Evolutionary conservation across 352 stramenopile species (phyloP), one percentile per base, ranked within the genome.

Genomic region (Pythium angustatum): DNA sequence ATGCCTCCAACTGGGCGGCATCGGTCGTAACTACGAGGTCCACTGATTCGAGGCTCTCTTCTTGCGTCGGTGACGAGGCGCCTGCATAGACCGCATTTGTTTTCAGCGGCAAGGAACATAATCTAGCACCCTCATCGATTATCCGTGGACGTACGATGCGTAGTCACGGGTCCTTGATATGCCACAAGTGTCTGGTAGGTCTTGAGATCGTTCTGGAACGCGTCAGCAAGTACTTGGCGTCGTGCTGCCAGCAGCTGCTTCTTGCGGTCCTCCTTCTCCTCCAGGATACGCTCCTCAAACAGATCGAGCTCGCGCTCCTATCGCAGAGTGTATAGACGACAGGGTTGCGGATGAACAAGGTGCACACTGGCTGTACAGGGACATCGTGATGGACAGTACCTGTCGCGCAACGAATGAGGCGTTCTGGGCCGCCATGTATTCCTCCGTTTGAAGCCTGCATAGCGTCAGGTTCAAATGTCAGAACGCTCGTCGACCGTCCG

Each of bases 161-260:
- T 74, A 2, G 61, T 44, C 15, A 55, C 64, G 11, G 62, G 66
- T 2, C 77, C 76, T 38, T 91, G 79, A 62, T 87, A 78, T 31
- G 71, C 73, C 47, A 88, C 70, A 14, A 93, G 64, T 55, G 83
- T 88, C 68, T 92, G 84, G 63, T 95, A 95, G 33, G 83, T 91
- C 66, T 78, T 75, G 45, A 95, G 69, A 48, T 95, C 87, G 52
- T 90, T 86, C 53, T 76, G 65, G 62, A 95, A 93, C 15, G 82
- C 83, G 19, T 76, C 75, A 11, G 77, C 79, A 17, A 93, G 63
- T 28, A 76, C 73, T 48, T 87, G 67, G 1, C 84, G 77, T 28
- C 79, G 73, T 47, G 74, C 73, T 50, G 90, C 78, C 15, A 91
- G 69, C 22, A 88, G 30, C 58, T 87, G 73, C 14, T 74, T 72